These are phyloP conservation scores for Quercus mongolica DNA, from an alignment of 306 rosid genomes.

Conservation along the genomic window DNA sequence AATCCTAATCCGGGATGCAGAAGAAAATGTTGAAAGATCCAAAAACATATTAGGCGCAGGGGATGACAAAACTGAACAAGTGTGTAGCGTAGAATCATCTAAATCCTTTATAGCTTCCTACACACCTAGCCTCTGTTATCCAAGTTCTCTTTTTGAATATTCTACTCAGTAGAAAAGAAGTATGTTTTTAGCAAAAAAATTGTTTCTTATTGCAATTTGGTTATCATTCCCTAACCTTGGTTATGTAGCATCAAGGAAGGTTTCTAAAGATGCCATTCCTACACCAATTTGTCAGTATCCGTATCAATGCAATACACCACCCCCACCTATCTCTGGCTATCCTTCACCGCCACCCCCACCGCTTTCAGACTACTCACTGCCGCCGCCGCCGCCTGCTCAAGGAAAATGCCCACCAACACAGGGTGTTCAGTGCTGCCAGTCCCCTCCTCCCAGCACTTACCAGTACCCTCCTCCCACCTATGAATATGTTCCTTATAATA, in stretches of 20 bases:
- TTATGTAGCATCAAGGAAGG: neutral
- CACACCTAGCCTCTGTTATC: neutral
- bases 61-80: neutral
- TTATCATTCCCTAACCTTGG: neutral
- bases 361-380: neutral
- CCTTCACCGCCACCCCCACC: neutral
- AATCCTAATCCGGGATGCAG: neutral
- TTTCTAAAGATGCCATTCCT: neutral
- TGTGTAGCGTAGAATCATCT: neutral
- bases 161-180: neutral
- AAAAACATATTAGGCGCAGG: neutral
- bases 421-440: slow-evolving; percentile 1
- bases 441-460: neutral
- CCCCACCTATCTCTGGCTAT: neutral
- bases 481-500: neutral
- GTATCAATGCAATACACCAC: neutral
- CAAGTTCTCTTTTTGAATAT: neutral
- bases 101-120: neutral
- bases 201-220: neutral
- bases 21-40: neutral
- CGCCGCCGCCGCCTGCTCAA: neutral
- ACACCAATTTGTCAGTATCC: neutral
- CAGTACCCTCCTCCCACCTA: neutral
- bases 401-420: neutral
- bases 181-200: neutral